These are phyloP conservation scores for Aureobasidium vineae DNA, from an alignment of 2,329 filamentous ascomycete genomes.

Conservation along the genomic window DNA sequence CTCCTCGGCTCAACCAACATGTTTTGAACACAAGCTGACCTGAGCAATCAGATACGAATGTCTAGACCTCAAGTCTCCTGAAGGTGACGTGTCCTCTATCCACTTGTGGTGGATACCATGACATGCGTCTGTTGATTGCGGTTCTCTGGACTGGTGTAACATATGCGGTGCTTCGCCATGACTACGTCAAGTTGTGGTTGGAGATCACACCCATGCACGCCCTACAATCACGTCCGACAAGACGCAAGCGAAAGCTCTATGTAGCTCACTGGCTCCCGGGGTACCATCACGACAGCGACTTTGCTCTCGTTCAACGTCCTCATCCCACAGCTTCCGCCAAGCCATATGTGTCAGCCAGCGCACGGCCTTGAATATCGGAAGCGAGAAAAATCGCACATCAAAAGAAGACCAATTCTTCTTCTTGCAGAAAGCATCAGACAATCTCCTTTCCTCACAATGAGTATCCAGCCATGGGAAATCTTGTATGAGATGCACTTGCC, in stretches of 20 bases:
- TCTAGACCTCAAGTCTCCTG: neutral
- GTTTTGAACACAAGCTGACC: constrained; percentile 8
- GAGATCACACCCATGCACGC: no score
- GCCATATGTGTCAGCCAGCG: constrained; percentile 3
- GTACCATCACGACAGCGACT: no score
- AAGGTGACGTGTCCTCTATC: neutral
- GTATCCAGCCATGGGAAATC: no score
- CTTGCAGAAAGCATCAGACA: neutral
- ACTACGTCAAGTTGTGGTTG: neutral
- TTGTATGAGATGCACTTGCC: no score
- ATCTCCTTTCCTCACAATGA: neutral
- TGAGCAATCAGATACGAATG: neutral
- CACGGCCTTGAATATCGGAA: constrained; percentile 11
- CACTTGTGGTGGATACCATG: neutral
- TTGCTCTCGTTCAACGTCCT: neutral
- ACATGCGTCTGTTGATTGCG: neutral
- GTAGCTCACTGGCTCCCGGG: neutral
- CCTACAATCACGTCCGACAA: no score
- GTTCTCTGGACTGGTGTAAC: neutral
- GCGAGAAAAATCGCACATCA: constrained; percentile 20
- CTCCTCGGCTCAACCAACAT: neutral
- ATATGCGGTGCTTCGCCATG: neutral
- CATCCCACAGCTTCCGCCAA: neutral
- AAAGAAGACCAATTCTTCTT: neutral
- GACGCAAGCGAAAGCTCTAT: no score